Percentiles rank a stretch among this genome's conserved stretches.
Evolutionary conservation across 768 basidiomycete species (phyloP).

Genomic region (Boletus sp.): DNA sequence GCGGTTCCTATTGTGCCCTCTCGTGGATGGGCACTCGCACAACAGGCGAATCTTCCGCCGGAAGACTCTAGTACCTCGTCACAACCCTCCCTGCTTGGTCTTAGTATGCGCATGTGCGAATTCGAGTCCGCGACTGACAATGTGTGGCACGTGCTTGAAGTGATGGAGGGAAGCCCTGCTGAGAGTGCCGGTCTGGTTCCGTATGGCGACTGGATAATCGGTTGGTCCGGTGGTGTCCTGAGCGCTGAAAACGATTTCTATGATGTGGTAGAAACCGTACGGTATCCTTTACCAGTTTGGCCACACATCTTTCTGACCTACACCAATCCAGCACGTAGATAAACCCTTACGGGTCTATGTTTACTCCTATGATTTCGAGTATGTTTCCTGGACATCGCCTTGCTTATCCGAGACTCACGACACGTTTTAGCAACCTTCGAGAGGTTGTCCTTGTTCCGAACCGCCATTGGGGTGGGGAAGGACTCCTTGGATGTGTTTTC

Average conservation of each 20-base stretch:
- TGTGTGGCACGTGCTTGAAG: slow-evolving; percentile 98
- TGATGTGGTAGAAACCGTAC: slow-evolving; percentile 86
- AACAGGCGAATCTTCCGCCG: slow-evolving; percentile 36
- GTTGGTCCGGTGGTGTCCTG: slow-evolving; percentile 93
- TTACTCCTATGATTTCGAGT: slow-evolving; percentile 97
- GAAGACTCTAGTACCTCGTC: slow-evolving; percentile 40
- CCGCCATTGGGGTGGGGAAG: slow-evolving; percentile 96
- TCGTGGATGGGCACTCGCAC: slow-evolving; percentile 67
- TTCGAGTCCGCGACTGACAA: slow-evolving; percentile 86
- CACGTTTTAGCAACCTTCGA: slow-evolving; percentile 64
- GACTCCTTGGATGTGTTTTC: slow-evolving; percentile 91
- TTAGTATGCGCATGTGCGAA: slow-evolving; percentile 91
- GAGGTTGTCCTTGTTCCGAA: slow-evolving; percentile 96
- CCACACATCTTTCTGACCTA: background rate
- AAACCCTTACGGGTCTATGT: slow-evolving; percentile 93
- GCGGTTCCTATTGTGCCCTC: slow-evolving; percentile 86
- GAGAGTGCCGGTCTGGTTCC: slow-evolving; percentile 96
- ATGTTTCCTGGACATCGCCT: slow-evolving; percentile 30
- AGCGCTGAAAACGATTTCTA: slow-evolving; percentile 95
- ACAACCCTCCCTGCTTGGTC: slow-evolving; percentile 88
- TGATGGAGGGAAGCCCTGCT: slow-evolving; percentile 93
- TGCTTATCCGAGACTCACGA: slow-evolving; percentile 6
- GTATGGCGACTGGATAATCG: slow-evolving; percentile 74
- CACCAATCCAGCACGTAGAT: slow-evolving; percentile 73
- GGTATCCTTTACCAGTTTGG: slow-evolving; percentile 24